Conservation (phyloP, 352 stramenopile species). For the Phytophthora crassamura region DNA sequence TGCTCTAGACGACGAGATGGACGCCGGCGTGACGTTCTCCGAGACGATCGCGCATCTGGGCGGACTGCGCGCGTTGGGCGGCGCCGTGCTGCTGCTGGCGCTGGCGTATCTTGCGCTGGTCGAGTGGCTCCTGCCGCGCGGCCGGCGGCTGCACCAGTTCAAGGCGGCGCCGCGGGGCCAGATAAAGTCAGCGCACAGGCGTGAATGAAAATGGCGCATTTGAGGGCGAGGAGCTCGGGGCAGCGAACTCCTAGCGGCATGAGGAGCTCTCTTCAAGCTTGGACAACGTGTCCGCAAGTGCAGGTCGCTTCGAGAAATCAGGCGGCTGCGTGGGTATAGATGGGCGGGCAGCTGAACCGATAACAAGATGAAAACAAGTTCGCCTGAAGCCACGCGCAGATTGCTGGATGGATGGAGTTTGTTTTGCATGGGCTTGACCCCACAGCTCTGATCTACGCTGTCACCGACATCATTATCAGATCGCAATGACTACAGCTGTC, state of each 20-base stretch:
- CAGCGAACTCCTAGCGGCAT: slow-evolving; percentile 8
- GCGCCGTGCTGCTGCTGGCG: slow-evolving; percentile 43
- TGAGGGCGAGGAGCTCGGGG: not conserved
- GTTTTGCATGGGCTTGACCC: too few species aligned
- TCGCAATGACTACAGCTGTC: too few species aligned
- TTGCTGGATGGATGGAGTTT: too few species aligned
- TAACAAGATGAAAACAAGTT: too few species aligned
- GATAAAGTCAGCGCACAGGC: slow-evolving; percentile 15
- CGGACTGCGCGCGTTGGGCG: slow-evolving; percentile 28
- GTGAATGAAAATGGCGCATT: slow-evolving; percentile 7
- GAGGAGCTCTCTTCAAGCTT: not conserved
- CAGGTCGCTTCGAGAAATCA: too few species aligned
- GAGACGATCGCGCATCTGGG: slow-evolving; percentile 58
- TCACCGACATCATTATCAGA: too few species aligned
- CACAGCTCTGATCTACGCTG: too few species aligned
- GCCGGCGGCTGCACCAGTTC: slow-evolving; percentile 26
- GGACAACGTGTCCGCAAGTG: too few species aligned
- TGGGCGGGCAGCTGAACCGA: too few species aligned
- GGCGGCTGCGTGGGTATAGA: too few species aligned
- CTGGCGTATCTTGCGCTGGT: slow-evolving; percentile 52
- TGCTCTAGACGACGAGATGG: not conserved
- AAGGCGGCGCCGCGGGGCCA: slow-evolving; percentile 7
- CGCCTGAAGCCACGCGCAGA: too few species aligned
- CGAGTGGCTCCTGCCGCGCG: slow-evolving; percentile 51
- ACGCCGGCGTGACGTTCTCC: slow-evolving; percentile 38